These are phyloP conservation scores for Eucalyptus guilfoylei DNA, from an alignment of 345 rosid species.

Conservation along the genomic window DNA sequence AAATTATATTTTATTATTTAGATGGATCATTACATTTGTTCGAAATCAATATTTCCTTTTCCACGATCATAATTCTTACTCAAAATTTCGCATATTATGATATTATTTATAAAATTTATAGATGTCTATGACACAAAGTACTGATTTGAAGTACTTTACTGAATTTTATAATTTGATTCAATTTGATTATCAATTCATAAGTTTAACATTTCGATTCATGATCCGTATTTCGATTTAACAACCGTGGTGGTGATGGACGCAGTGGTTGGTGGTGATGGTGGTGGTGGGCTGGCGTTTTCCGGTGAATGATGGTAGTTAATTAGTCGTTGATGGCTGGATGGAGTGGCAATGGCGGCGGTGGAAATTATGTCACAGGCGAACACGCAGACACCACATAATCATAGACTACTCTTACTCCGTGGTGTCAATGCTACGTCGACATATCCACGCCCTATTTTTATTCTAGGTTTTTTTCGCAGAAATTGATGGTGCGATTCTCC, in stretches of 20 bases:
- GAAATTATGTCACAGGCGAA: background rate
- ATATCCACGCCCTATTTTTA: background rate
- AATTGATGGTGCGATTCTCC: background rate
- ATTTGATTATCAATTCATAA: background rate
- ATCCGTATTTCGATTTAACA: background rate
- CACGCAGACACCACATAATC: background rate
- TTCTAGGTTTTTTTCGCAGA: background rate
- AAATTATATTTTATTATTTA: too few species aligned
- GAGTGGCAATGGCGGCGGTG: background rate
- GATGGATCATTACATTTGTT: too few species aligned
- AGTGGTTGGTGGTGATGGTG: background rate
- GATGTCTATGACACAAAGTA: background rate
- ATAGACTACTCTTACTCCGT: background rate
- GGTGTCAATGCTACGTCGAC: background rate
- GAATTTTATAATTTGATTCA: background rate
- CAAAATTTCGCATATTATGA: background rate
- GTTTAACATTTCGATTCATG: background rate
- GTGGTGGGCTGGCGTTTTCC: background rate
- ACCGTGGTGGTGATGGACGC: background rate
- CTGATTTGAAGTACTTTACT: too few species aligned
- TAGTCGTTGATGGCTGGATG: background rate
- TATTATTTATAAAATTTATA: too few species aligned
- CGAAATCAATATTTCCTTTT: too few species aligned
- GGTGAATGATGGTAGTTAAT: background rate
- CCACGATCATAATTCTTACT: too few species aligned